Conservation (phyloP, 1,139 yeast genomes). For the Blastobotrys raffinosifermentans region DNA sequence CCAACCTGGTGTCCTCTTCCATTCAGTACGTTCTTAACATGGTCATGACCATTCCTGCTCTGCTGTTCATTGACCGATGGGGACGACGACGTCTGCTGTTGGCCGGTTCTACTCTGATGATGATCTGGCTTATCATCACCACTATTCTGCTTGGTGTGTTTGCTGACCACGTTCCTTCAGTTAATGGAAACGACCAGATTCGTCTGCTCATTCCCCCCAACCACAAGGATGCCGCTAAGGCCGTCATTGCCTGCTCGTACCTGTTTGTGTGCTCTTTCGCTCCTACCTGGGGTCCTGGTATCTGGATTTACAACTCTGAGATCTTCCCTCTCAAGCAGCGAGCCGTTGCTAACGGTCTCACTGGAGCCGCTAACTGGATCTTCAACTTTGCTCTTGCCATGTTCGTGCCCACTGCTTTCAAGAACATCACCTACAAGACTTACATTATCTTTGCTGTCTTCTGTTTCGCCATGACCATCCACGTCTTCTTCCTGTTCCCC, state of each 20-base stretch:
- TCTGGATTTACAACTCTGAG: conserved; percentile 53
- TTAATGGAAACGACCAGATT: conserved; percentile 41
- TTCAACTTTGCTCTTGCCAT: conserved; percentile 54
- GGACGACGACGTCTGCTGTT: conserved; percentile 48
- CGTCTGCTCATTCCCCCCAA: conserved; percentile 42
- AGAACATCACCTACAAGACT: conserved; percentile 49
- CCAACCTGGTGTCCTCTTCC: conserved; percentile 45
- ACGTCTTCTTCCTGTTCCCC: conserved; percentile 56
- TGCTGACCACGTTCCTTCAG: conserved; percentile 30
- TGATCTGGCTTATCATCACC: conserved; percentile 39
- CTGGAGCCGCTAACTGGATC: conserved; percentile 58
- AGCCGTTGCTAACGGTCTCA: conserved; percentile 47
- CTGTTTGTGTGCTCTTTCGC: conserved; percentile 62
- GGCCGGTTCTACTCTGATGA: conserved; percentile 40
- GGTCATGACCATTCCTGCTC: conserved; percentile 39
- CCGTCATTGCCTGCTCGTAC: conserved; percentile 54
- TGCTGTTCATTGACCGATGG: conserved; percentile 44
- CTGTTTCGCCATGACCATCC: conserved; percentile 48
- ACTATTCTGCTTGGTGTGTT: conserved; percentile 40
- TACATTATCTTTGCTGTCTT: conserved; percentile 61
- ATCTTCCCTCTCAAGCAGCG: conserved; percentile 57
- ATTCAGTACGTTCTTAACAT: conserved; percentile 48
- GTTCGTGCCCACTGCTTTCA: conserved; percentile 49
- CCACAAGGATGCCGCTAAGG: conserved; percentile 38
- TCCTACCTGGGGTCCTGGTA: conserved; percentile 62